Evolutionary conservation across 106 monocot species (phyloP), one percentile per base, ranked within the genome.

Genomic region (Dendrobium chrysotoxum): DNA sequence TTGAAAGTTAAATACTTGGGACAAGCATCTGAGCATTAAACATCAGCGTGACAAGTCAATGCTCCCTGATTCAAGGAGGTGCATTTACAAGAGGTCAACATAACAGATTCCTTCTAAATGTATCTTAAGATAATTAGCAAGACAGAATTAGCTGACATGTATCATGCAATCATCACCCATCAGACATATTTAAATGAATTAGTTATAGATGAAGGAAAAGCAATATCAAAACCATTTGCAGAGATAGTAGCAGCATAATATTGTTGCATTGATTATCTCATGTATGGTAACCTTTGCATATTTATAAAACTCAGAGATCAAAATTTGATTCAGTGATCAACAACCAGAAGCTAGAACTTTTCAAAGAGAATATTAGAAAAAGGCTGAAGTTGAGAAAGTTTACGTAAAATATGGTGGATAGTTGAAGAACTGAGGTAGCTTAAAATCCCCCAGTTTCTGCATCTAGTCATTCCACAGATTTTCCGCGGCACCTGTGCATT

Each of bases 391-490:
- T 42, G 42, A 46, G 42, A 39, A 50, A 67, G 20, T 87, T 86
- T 96, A 96, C 93, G 93, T 93, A 80, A 90, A 93, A 77, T 88
- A 93, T 8, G 93, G 93, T 39, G 93, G 93, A 78, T 90, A 93
- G 75, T 87, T 90, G 83, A 93, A 93, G 80, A 93, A 93, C 23
- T 88, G 81, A 3, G 93, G 93, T 7, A 93, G 84, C 82, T 85
- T 90, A 79, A 90, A 93, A 78, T 88, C 84, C 40, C 88, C 90
- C 68, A 85, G 54, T 79, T 68, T 91, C 96, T 96, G 92, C 96
- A 93, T 93, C 85, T 78, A 53, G 55, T 4, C n/a, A 77, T 45
- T 30, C 57, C 70, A 71, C 68, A 26, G 46, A 20, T 47, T 26
- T 64, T 57, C 54, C 21, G 70, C 74, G 15, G n/a, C 46, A 39